A percentile compares a stretch with the other conserved stretches of the same genome.
Evolutionary conservation across 495 filamentous ascomycete species (phyloP).

Genomic region (Penicillium salamii): DNA sequence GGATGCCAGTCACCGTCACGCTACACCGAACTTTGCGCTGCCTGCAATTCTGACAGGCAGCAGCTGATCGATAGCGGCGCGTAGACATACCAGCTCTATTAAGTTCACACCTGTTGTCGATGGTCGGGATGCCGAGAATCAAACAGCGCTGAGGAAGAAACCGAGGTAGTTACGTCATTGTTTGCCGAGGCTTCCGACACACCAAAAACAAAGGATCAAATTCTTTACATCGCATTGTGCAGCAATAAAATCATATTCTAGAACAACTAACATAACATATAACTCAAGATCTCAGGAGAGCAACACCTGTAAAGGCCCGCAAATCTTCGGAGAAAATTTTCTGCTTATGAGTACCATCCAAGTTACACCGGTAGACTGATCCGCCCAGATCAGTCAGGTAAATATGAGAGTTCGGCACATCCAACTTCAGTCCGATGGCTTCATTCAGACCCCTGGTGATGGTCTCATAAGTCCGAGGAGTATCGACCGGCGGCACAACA

Average conservation of each 20-base stretch:
- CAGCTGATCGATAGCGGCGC: constrained; percentile 33
- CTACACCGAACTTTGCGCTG: constrained; percentile 36
- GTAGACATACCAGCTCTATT: constrained; percentile 28
- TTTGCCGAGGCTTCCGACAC: neutral
- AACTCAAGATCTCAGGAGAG: neutral
- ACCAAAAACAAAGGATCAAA: too few relatives aligned
- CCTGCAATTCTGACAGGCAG: constrained; percentile 31
- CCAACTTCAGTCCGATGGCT: constrained; percentile 49
- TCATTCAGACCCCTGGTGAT: constrained; percentile 42
- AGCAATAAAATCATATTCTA: neutral
- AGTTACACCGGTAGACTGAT: constrained; percentile 40
- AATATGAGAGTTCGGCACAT: constrained; percentile 31
- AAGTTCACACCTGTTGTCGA: neutral
- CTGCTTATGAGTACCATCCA: constrained; percentile 38
- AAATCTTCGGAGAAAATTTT: constrained; percentile 19
- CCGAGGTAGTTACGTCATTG: constrained; percentile 1
- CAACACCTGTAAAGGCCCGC: constrained; percentile 32
- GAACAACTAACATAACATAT: neutral
- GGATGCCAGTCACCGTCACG: constrained; percentile 27
- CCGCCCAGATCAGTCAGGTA: constrained; percentile 51
- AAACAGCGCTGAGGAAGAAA: neutral
- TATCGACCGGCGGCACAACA: neutral
- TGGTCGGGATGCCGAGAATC: neutral
- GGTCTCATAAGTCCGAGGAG: constrained; percentile 19
- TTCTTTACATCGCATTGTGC: too few relatives aligned